Evolutionary conservation across 306 rosid genomes (phyloP).

Genomic region (Fagus crenata): DNA sequence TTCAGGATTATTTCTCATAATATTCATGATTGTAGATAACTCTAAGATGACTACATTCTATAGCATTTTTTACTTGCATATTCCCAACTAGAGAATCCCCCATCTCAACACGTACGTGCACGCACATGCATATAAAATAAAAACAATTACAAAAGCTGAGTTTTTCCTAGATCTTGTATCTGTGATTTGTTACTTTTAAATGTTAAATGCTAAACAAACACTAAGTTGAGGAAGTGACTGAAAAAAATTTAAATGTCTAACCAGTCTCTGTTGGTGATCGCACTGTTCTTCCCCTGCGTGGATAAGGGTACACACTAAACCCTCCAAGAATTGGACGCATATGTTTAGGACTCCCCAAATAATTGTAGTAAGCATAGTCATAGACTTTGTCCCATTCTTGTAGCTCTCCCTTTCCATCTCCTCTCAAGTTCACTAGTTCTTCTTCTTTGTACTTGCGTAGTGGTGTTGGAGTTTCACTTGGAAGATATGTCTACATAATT

Average conservation of each 20-base stretch:
- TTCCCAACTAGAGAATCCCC: neutral
- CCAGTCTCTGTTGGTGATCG: slow-evolving; percentile 54
- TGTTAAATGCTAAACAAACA: neutral
- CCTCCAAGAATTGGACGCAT: slow-evolving; percentile 80
- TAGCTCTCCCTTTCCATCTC: slow-evolving; percentile 67
- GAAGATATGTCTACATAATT: slow-evolving; percentile 61
- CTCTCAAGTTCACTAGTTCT: slow-evolving; percentile 61
- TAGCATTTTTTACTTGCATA: neutral
- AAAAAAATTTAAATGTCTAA: slow-evolving; percentile 1
- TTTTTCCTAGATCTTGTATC: neutral
- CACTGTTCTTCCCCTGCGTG: slow-evolving; percentile 83
- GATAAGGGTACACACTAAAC: slow-evolving; percentile 56
- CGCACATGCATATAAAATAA: neutral
- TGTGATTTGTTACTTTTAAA: neutral
- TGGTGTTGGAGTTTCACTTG: slow-evolving; percentile 63
- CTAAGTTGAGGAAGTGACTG: neutral
- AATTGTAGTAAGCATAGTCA: slow-evolving; percentile 78
- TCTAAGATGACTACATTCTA: neutral
- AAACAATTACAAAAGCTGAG: neutral
- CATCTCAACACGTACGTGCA: neutral
- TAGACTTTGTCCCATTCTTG: slow-evolving; percentile 70
- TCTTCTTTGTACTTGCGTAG: slow-evolving; percentile 47
- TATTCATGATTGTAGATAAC: neutral
- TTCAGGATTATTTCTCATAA: neutral
- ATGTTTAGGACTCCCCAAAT: slow-evolving; percentile 53